Evolutionary conservation across 2,329 filamentous ascomycete species (phyloP), one percentile per base, ranked within the genome.

Genomic region (Simplicillium aogashimaense): DNA sequence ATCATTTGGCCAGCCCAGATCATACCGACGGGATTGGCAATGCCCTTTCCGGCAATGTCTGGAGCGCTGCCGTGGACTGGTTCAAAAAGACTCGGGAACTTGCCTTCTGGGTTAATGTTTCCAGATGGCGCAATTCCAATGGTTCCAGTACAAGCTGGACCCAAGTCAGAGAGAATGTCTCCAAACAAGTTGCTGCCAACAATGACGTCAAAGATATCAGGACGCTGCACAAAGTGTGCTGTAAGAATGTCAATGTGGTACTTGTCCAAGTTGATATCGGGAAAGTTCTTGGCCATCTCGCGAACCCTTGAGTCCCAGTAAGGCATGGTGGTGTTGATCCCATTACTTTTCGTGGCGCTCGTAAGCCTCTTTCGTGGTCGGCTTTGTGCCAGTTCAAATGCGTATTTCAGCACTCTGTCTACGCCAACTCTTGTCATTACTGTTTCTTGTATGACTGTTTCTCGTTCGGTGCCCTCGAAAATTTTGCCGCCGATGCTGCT

Each of bases 31-130:
- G 83, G 83, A 62, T 87, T 86, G 40, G 82, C 81, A 33, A 84
- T 70, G 31, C 78, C 78, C 56, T 83, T 72, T 42, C 83, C 83
- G 7, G 78, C 76, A 47, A 87, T 86, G 50, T 87, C 83, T 10
- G 83, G 83, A 2, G 83, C 83, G 39, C 54, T 75, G 65, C 81
- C 83, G 54, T 87, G 83, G 40, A 87, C 84, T 4, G 83, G 83
- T 63, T 87, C 83, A 54, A 86, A 87, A 50, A 86, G 84, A 45
- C 82, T 81, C 49, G 83, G 85, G 50, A 57, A 62, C n/a, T 48
- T 51, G n/a, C 52, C 55, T 14, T 59, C 45, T 2, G 58, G 54
- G 0, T 60, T 58, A 2, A 69, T 55, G 36, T 62, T 66, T 3
- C 67, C 67, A 37, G 64, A 67, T 1, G 67, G 68, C 1, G 70